phyloP scores from a whole-genome alignment of 441 rosid genomes.

The Pelargonium citronellum region DNA sequence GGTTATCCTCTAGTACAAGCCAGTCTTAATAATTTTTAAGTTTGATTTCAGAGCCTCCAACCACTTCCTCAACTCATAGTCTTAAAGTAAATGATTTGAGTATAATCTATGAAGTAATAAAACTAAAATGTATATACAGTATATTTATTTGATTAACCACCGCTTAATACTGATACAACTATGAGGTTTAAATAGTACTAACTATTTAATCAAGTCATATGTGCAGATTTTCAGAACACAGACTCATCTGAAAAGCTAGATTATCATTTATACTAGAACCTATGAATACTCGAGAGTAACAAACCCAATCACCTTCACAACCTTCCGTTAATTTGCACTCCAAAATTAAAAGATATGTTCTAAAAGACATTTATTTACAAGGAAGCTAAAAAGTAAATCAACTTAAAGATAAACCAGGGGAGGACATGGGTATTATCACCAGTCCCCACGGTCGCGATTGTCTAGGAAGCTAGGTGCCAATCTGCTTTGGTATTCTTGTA shows the following conservation, averaged over 20 bases:
- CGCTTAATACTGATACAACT: too few relatives aligned
- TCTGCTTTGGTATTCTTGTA: background rate
- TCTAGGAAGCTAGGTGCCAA: background rate
- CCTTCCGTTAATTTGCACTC: too few relatives aligned
- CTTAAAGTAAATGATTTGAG: background rate
- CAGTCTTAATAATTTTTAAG: slow-evolving; percentile 11
- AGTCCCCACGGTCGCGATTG: background rate
- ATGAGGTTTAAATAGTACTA: too few relatives aligned
- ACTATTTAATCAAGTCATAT: too few relatives aligned
- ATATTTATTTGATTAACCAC: too few relatives aligned
- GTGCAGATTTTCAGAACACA: too few relatives aligned
- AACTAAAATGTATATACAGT: too few relatives aligned
- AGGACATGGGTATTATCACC: background rate
- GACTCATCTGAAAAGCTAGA: too few relatives aligned
- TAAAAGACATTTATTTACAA: background rate
- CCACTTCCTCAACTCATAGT: background rate
- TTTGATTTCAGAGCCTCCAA: background rate
- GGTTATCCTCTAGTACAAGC: slow-evolving; percentile 30
- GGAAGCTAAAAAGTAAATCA: background rate
- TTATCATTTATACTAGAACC: too few relatives aligned
- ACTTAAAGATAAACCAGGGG: background rate
- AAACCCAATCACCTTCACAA: too few relatives aligned
- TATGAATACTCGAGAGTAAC: too few relatives aligned
- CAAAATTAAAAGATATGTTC: too few relatives aligned
- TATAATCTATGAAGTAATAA: background rate